Evolutionary conservation across 768 basidiomycete genomes (phyloP).

Genomic region (Stropharia rugosoannulata): DNA sequence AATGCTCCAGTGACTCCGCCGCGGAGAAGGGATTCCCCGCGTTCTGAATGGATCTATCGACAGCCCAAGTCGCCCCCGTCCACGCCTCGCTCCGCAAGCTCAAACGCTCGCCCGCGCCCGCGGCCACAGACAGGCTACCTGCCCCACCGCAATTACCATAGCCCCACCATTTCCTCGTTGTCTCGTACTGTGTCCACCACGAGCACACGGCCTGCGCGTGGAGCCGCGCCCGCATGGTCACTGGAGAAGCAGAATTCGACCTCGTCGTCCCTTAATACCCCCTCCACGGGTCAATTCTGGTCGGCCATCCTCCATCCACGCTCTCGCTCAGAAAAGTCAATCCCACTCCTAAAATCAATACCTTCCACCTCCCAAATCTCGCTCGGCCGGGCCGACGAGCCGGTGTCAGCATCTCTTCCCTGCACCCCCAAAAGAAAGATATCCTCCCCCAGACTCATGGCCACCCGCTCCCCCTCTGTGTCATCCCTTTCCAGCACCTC

Average conservation of each 20-base stretch:
- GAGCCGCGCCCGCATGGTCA: slow-evolving; percentile 5
- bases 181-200: slow-evolving; percentile 22
- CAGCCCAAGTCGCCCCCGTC: slow-evolving; percentile 33
- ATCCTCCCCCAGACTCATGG: slow-evolving; percentile 18
- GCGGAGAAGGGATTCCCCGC: slow-evolving; percentile 19
- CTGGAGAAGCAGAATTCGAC: not conserved
- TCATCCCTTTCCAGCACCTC: slow-evolving; percentile 27
- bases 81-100: slow-evolving; percentile 20
- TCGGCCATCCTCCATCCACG: slow-evolving; percentile 34
- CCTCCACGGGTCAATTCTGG: slow-evolving; percentile 33
- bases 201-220: slow-evolving; percentile 14
- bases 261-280: slow-evolving; percentile 11
- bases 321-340: slow-evolving; percentile 30
- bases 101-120: slow-evolving; percentile 18
- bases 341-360: slow-evolving; percentile 31
- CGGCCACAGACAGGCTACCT: slow-evolving; percentile 26
- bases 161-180: slow-evolving; percentile 16
- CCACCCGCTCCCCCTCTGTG: slow-evolving; percentile 25
- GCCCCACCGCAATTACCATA: slow-evolving; percentile 24
- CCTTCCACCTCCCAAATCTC: slow-evolving; percentile 31
- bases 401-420: slow-evolving; percentile 18
- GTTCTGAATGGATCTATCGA: slow-evolving; percentile 49
- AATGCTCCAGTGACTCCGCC: slow-evolving; percentile 17
- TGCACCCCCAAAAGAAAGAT: slow-evolving; percentile 14
- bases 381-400: slow-evolving; percentile 20